These are phyloP conservation scores for Euphorbia corollata DNA, from an alignment of 441 rosid species.

Conservation along the genomic window DNA sequence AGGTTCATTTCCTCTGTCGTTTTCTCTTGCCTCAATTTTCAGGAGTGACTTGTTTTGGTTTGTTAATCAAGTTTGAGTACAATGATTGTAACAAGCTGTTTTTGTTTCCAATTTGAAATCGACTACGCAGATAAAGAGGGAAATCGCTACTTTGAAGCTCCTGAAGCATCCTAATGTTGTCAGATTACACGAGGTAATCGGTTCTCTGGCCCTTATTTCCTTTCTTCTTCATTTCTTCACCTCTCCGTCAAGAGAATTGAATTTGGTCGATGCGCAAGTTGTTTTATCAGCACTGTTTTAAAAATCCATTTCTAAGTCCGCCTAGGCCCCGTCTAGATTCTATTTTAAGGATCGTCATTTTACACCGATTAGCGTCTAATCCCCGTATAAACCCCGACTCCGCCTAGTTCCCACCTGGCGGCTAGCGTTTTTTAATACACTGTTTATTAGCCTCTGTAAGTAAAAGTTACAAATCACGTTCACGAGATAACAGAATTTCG, in stretches of 20 bases:
- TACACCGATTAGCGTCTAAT: no score
- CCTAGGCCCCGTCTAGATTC: no score
- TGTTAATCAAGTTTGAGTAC: neutral
- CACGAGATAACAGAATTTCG: no score
- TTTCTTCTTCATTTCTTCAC: neutral
- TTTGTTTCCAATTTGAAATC: neutral
- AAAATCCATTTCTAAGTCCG: no score
- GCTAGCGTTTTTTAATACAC: no score
- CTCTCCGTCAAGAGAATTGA: no score
- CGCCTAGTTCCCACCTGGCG: no score
- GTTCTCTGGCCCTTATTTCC: neutral
- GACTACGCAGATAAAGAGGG: conserved; percentile 71
- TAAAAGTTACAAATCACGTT: no score
- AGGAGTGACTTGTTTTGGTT: neutral
- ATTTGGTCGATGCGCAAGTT: neutral
- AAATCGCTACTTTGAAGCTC: conserved; percentile 79
- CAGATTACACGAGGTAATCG: conserved; percentile 67
- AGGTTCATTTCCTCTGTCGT: conserved; percentile 30
- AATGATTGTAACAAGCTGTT: neutral
- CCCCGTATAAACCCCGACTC: no score
- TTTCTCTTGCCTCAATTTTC: neutral
- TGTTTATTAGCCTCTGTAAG: no score
- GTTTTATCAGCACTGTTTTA: neutral
- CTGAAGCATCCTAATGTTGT: conserved; percentile 89
- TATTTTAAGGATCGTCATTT: no score